Evolutionary conservation across 768 basidiomycete species (phyloP).

Genomic region (Suillus weaverae): DNA sequence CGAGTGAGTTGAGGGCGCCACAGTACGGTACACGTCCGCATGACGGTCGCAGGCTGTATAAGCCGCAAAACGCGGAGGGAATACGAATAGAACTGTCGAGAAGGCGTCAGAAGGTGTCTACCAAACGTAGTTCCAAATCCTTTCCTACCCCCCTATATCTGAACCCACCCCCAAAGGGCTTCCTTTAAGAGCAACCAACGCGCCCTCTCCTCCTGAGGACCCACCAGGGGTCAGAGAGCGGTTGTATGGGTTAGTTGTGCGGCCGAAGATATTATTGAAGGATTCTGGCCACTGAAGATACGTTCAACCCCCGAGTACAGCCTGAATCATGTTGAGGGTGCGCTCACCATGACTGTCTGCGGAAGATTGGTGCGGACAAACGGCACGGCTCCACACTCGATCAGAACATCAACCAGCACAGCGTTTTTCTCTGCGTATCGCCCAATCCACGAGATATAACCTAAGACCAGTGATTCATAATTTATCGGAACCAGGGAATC

Average conservation of each 20-base stretch:
- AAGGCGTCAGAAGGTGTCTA: neutral
- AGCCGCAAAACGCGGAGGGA: slow-evolving; percentile 63
- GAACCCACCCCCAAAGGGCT: slow-evolving; percentile 67
- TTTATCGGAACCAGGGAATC: neutral
- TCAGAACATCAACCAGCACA: slow-evolving; percentile 63
- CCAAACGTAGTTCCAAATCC: neutral
- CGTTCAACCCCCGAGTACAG: neutral
- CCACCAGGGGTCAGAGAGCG: slow-evolving; percentile 74
- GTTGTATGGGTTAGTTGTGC: slow-evolving; percentile 76
- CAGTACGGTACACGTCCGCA: slow-evolving; percentile 69
- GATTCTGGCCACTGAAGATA: slow-evolving; percentile 69
- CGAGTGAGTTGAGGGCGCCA: slow-evolving; percentile 61
- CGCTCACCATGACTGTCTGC: slow-evolving; percentile 68
- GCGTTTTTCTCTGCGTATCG: slow-evolving; percentile 57
- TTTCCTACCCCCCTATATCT: slow-evolving; percentile 69
- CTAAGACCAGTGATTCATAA: neutral
- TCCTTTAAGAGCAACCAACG: slow-evolving; percentile 55
- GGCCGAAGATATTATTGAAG: slow-evolving; percentile 75
- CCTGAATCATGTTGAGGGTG: neutral
- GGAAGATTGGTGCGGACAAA: slow-evolving; percentile 78
- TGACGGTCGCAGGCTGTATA: slow-evolving; percentile 73
- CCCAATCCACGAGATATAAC: slow-evolving; percentile 75
- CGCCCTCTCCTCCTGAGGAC: slow-evolving; percentile 85
- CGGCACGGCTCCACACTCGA: slow-evolving; percentile 64
- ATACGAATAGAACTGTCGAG: slow-evolving; percentile 63